phyloP scores from a whole-genome alignment of 2,329 filamentous ascomycete species.

The Neurospora crassa region DNA sequence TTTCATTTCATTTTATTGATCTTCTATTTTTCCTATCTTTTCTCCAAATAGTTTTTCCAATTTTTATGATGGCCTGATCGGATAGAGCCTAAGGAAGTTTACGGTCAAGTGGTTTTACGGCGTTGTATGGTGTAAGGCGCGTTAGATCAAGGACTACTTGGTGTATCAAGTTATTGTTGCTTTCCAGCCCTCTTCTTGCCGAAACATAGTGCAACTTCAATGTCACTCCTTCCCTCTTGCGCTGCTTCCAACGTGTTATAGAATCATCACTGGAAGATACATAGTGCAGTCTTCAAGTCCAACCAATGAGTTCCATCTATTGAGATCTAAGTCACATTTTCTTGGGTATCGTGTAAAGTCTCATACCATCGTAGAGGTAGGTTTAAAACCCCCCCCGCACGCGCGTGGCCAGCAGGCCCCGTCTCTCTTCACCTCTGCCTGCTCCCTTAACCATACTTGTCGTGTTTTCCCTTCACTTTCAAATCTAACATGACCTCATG shows the following conservation, averaged over 20 bases:
- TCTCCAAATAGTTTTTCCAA: background rate
- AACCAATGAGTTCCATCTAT: background rate
- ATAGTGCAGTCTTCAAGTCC: background rate
- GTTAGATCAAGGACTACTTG: background rate
- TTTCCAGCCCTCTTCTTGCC: background rate
- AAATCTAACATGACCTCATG: conserved; percentile 79
- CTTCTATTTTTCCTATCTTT: background rate
- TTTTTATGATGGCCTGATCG: background rate
- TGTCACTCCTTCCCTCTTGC: background rate
- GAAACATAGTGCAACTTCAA: background rate
- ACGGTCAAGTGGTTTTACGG: background rate
- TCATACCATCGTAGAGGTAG: background rate
- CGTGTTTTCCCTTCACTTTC: conserved; percentile 87
- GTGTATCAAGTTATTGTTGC: background rate
- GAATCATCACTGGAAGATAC: background rate
- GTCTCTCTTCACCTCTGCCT: background rate
- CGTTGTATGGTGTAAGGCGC: background rate
- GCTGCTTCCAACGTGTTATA: background rate
- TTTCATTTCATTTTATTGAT: background rate
- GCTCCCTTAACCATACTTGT: conserved; percentile 57
- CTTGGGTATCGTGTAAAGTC: background rate
- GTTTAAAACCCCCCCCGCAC: background rate
- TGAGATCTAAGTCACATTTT: background rate
- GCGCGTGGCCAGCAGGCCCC: background rate
- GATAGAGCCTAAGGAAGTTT: conserved; percentile 4